phyloP scores from a whole-genome alignment of 2,329 filamentous ascomycete genomes.

The Trichoderma sp. region DNA sequence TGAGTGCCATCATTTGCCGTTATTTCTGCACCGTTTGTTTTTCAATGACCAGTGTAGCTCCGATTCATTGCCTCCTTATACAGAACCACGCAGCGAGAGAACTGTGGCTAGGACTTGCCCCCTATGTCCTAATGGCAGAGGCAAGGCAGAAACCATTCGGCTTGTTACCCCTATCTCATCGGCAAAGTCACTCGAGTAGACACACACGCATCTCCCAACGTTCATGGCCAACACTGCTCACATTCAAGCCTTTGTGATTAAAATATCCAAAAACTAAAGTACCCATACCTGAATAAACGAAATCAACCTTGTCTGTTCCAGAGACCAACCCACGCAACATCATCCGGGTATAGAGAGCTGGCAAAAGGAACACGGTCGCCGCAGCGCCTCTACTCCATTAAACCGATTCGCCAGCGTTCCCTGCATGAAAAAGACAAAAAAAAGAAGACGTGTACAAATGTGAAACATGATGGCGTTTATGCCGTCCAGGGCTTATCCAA shows the following conservation, averaged over 20 bases:
- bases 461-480: neutral
- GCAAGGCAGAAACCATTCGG: neutral
- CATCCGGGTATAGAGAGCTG: neutral
- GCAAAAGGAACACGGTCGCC: neutral
- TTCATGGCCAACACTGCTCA: neutral
- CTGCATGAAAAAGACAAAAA: neutral
- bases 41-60: neutral
- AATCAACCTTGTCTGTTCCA: neutral
- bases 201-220: neutral
- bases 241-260: neutral
- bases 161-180: neutral
- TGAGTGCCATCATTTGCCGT: neutral
- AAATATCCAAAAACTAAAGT: neutral
- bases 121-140: neutral
- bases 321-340: neutral
- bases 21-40: neutral
- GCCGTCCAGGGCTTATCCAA: conserved; percentile 29
- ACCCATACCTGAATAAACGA: neutral
- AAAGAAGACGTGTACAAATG: neutral
- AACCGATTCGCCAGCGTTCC: neutral
- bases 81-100: neutral
- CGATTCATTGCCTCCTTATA: neutral
- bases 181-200: neutral
- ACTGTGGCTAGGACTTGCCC: neutral
- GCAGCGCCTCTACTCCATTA: conserved; percentile 7